Conservation (phyloP, 495 filamentous ascomycete species). For the Penicillium lividum region DNA sequence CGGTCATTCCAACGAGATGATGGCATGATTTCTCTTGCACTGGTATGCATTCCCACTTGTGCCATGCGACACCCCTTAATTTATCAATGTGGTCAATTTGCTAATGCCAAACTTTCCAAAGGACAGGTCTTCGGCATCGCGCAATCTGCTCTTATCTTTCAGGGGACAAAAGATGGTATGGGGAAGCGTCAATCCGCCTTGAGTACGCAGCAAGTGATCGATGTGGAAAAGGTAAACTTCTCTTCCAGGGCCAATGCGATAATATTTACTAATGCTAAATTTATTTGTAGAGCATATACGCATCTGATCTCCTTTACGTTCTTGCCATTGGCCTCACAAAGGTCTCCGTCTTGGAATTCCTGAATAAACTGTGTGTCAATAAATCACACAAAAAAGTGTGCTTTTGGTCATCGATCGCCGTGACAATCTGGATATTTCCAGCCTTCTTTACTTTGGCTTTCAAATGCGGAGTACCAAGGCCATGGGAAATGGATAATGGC, state of each 20-base stretch:
- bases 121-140: not conserved
- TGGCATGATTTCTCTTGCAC: constrained; percentile 9
- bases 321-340: constrained; percentile 11
- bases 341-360: constrained; percentile 10
- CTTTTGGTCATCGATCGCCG: not conserved
- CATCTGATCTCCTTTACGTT: not conserved
- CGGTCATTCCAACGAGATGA: constrained; percentile 17
- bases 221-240: not conserved
- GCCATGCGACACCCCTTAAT: not conserved
- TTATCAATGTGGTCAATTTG: not conserved
- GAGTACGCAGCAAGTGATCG: not conserved
- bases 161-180: not conserved
- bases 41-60: not conserved
- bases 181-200: not conserved
- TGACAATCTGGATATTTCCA: not conserved
- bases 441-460: constrained; percentile 1
- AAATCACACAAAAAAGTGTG: constrained; percentile 14
- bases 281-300: not conserved
- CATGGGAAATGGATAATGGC: not conserved
- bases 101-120: not conserved
- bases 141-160: not conserved
- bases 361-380: constrained; percentile 10
- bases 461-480: not conserved
- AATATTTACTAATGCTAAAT: not conserved
- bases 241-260: not conserved